Evolutionary conservation across 2,329 filamentous ascomycete species (phyloP), one percentile per base, ranked within the genome.

Genomic region (Ophiostoma perfectum): DNA sequence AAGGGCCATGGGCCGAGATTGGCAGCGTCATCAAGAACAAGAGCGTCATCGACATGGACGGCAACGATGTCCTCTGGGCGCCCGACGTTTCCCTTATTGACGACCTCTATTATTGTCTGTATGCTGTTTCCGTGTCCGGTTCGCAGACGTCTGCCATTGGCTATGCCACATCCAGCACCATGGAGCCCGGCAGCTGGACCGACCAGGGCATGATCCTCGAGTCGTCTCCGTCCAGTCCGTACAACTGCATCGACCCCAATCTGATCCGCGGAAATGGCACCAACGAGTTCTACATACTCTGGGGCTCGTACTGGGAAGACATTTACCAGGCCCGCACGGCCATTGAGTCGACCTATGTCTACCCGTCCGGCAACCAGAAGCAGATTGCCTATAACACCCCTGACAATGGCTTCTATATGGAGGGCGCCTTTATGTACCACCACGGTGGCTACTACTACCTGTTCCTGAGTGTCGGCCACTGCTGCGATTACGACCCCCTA

Each of bases 211-310:
- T 81, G 0, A 85, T 86, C 9, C 77, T 89, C 69, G 78, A 76
- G 18, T 80, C 84, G 76, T 65, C 65, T 0, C 4, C 47, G 36
- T 36, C 16, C 47, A 68, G 44, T 27, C 67, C 76, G 4, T 88
- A 86, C 77, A 88, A 88, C 72, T 83, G 84, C 60, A 88, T 92
- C 73, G 90, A 88, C 73, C 76, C 79, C 2, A 85, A 84, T 71
- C 74, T 88, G 2, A 76, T 86, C 70, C 78, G 77, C 47, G 77
- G 76, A 14, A 71, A 72, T 2, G 83, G 82, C 72, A 81, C 88
- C 8, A 55, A 55, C 5, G 49, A 27, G 49, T 68, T 65, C n/a
- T 52, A 44, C 41, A 44, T 70, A 12, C 38, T 38, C 9, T 70
- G 67, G 67, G 69, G 69, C 38, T 89, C 86, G 12, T 91, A 90